Percentiles rank a stretch among this genome's conserved stretches.
phyloP scores from a whole-genome alignment of 768 basidiomycete genomes.

The Russula olivacea region DNA sequence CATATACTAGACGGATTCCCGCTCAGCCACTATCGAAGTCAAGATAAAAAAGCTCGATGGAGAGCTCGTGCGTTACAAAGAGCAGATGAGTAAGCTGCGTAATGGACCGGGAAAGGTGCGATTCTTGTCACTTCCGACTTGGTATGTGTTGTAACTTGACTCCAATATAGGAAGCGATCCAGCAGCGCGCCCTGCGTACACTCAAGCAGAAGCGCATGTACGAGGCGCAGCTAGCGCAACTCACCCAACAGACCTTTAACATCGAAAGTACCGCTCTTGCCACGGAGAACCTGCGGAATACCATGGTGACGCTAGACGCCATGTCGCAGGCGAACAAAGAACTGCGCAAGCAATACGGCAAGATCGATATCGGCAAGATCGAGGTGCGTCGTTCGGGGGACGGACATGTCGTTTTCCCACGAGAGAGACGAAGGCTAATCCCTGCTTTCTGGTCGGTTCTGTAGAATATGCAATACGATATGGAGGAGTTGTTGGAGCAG shows the following conservation, averaged over 20 bases:
- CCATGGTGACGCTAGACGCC: conserved; percentile 97
- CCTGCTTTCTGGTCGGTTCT: background rate
- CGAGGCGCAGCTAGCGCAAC: conserved; percentile 83
- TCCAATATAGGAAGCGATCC: conserved; percentile 66
- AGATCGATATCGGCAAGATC: conserved; percentile 96
- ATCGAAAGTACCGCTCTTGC: conserved; percentile 95
- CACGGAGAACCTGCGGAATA: conserved; percentile 97
- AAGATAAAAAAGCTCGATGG: conserved; percentile 96
- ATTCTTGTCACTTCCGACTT: background rate
- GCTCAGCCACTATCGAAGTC: conserved; percentile 86
- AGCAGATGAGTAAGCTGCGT: conserved; percentile 91
- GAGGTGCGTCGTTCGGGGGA: conserved; percentile 52
- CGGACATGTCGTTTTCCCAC: background rate
- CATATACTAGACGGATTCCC: conserved; percentile 66
- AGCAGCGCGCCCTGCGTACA: conserved; percentile 88
- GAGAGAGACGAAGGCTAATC: background rate
- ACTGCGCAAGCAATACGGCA: conserved; percentile 93
- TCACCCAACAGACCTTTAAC: conserved; percentile 94
- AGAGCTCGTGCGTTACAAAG: conserved; percentile 86
- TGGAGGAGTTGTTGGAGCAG: conserved; percentile 96
- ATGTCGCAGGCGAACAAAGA: conserved; percentile 97
- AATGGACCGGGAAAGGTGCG: conserved; percentile 92
- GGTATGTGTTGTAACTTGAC: background rate
- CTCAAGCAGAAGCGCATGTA: conserved; percentile 97
- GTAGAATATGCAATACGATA: conserved; percentile 92